A percentile compares a stretch with the other conserved stretches of the same genome.
phyloP scores from a whole-genome alignment of 495 filamentous ascomycete genomes.

The Xylaria curta region DNA sequence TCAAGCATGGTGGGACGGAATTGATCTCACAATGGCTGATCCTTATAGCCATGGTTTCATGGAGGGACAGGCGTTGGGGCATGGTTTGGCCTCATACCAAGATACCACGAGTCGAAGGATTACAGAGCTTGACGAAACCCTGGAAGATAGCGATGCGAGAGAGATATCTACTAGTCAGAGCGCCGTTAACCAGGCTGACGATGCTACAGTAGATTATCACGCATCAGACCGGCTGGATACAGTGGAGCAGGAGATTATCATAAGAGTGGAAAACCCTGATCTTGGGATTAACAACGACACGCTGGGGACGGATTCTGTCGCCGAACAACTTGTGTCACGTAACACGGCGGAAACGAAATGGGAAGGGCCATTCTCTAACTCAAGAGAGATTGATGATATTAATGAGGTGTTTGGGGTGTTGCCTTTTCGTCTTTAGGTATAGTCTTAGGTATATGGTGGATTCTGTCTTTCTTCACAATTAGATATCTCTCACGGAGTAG shows the following conservation, averaged over 20 bases:
- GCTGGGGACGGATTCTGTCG: background rate
- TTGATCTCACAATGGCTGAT: background rate
- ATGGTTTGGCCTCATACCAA: background rate
- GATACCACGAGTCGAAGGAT: background rate
- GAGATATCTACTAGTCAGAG: background rate
- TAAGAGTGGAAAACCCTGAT: background rate
- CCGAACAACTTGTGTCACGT: background rate
- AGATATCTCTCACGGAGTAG: too few species aligned
- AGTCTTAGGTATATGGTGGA: background rate
- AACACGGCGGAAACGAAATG: background rate
- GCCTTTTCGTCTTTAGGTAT: background rate
- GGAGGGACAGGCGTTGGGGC: background rate
- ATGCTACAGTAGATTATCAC: background rate
- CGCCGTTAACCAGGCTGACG: too few species aligned
- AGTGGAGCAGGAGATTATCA: background rate
- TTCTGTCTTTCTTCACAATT: background rate
- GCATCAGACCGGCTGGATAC: background rate
- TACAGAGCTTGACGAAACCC: background rate
- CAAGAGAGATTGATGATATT: background rate
- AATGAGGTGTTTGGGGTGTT: background rate
- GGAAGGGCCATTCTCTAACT: background rate
- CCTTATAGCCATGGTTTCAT: background rate
- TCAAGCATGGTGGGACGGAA: background rate
- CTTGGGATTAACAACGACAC: background rate
- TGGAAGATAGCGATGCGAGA: background rate